Evolutionary conservation across 1,284 basidiomycete species (phyloP), one percentile per base, ranked within the genome.

Genomic region (Vanrija sp.): DNA sequence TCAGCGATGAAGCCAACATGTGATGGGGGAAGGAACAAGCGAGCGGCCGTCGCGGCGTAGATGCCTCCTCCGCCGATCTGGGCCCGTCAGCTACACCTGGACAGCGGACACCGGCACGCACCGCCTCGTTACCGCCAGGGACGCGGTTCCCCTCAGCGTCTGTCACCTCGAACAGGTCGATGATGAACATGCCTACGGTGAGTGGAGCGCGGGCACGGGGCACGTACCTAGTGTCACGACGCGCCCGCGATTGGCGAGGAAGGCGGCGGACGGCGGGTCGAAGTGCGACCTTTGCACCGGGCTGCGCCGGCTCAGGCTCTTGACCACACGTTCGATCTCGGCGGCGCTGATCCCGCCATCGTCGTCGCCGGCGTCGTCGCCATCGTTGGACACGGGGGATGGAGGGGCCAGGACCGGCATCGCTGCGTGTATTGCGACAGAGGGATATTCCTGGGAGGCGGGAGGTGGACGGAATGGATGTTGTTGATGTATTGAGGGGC

Each of bases 51-150:
- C n/a, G 46, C 49, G 1, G 61, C 61, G 90, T 69, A 93, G 8
- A 80, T 88, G 1, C 93, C 93, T 6, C 90, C 93, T 0, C 93
- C 93, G 29, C 93, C 93, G 58, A 96, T 91, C 88, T 93, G 64
- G 7, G 21, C 14, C n/a, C n/a, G 44, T 55, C 8, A 34, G 28
- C 16, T 28, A 23, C 21, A 23, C 21, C 21, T 5, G 3, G 21
- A 5, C 21, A 23, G 26, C 23, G 12, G 16, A 5, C 21, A 55
- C 23, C 16, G 16, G 21, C 21, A 55, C 68, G 29, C 45, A 71
- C 72, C 28, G 60, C 58, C 46, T 65, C 65, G 34, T 65, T 26
- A 69, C 77, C 72, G 70, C 77, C 39, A 73, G 81, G 28, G 77
- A 64, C 83, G 1, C 80, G 79, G 1, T 78, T 75, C 14, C 85